Evolutionary conservation across 139 green algal species (phyloP).

Genomic region (Tetraselmis striata): DNA sequence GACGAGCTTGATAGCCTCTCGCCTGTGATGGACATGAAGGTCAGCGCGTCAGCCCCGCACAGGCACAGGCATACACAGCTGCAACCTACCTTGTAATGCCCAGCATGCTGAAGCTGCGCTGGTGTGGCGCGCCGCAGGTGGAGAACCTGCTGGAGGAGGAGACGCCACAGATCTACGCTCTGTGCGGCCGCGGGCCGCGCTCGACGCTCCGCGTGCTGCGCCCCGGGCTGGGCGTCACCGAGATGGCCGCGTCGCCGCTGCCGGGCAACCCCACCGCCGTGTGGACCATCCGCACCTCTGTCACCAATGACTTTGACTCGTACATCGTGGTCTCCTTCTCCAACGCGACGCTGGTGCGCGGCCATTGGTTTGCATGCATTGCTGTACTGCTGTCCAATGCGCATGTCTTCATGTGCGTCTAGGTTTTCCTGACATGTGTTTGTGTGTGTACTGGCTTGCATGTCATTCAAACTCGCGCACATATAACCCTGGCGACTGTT

Average conservation of each 20-base stretch:
- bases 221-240: conserved; percentile 82
- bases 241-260: conserved; percentile 86
- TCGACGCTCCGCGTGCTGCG: conserved; percentile 81
- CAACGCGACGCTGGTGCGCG: conserved; percentile 88
- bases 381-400: no score
- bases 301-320: conserved; percentile 76
- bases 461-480: no score
- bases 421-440: no score
- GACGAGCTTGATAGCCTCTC: conserved; percentile 82
- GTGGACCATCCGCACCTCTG: conserved; percentile 69
- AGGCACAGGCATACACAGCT: not conserved
- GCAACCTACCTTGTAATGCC: not conserved
- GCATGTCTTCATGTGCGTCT: no score
- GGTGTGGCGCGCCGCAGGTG: conserved; percentile 35
- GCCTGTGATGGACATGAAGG: conserved; percentile 89
- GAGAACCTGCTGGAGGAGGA: conserved; percentile 77
- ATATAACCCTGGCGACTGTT: no score
- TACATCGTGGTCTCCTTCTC: conserved; percentile 97
- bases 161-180: conserved; percentile 84
- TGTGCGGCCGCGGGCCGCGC: conserved; percentile 73
- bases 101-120: conserved; percentile 1
- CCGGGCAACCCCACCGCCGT: conserved; percentile 84
- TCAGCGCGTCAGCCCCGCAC: conserved; percentile 8
- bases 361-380: no score
- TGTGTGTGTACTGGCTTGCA: no score